Percentiles rank a stretch among this genome's conserved stretches.
phyloP scores from a whole-genome alignment of 768 basidiomycete genomes.

The Boletus sp. region DNA sequence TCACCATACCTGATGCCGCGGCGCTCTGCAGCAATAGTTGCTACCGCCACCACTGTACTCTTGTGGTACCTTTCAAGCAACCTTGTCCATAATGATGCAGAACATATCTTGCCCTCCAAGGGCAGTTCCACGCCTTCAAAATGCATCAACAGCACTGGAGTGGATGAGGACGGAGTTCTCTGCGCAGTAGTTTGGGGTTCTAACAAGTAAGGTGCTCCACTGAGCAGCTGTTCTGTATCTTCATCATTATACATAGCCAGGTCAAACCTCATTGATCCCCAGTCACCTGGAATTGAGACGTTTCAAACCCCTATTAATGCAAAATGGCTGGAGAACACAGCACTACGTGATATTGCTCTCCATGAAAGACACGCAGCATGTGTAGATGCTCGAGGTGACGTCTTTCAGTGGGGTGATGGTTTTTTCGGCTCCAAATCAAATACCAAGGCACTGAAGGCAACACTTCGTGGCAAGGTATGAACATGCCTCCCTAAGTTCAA shows the following conservation, averaged over 20 bases:
- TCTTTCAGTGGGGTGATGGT: constrained; percentile 80
- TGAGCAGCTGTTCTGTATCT: neutral
- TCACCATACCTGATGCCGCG: neutral
- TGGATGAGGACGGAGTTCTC: constrained; percentile 34
- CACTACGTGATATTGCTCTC: constrained; percentile 70
- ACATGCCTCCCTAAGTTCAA: neutral
- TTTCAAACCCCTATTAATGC: constrained; percentile 51
- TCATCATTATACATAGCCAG: constrained; percentile 31
- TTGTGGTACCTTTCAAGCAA: constrained; percentile 40
- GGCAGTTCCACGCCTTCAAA: neutral
- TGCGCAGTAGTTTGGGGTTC: constrained; percentile 70
- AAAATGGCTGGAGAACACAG: constrained; percentile 62
- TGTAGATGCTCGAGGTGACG: constrained; percentile 75
- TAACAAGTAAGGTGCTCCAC: constrained; percentile 50
- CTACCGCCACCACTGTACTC: constrained; percentile 27
- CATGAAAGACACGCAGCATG: constrained; percentile 70
- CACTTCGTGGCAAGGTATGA: constrained; percentile 64
- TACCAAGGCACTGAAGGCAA: constrained; percentile 43
- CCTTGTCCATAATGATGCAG: constrained; percentile 38
- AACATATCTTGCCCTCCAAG: constrained; percentile 4
- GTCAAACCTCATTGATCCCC: constrained; percentile 44
- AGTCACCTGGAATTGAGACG: constrained; percentile 35
- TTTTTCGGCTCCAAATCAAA: constrained; percentile 43
- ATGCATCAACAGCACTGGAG: constrained; percentile 21
- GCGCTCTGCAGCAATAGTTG: constrained; percentile 18